Conservation (phyloP, 306 rosid species). For the Vicia sativa region DNA sequence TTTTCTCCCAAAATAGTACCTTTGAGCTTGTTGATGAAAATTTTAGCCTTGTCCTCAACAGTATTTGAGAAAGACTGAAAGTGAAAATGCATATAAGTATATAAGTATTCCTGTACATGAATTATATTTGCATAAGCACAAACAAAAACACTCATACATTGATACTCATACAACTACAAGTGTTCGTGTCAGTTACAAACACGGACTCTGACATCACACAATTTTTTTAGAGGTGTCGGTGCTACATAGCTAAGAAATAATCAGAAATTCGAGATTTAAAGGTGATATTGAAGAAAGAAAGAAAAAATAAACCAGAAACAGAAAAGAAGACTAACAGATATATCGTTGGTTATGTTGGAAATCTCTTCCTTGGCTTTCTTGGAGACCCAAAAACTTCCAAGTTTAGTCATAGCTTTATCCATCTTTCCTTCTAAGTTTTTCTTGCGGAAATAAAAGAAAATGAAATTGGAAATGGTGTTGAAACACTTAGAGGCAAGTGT, state of each 20-base stretch:
- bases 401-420: conserved; percentile 48
- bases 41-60: conserved; percentile 86
- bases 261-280: conserved; percentile 10
- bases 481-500: background rate
- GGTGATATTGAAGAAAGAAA: background rate
- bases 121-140: background rate
- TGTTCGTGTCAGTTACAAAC: no score
- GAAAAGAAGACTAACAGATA: conserved; percentile 38
- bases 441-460: conserved; percentile 20
- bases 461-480: conserved; percentile 18
- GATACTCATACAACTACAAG: no score
- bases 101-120: conserved; percentile 4
- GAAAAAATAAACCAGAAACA: background rate
- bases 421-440: conserved; percentile 27
- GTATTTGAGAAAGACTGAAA: conserved; percentile 73
- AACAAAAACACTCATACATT: no score
- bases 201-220: no score
- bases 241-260: background rate
- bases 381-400: conserved; percentile 54
- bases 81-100: background rate
- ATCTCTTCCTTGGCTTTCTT: conserved; percentile 54
- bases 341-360: conserved; percentile 43
- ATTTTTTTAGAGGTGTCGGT: no score
- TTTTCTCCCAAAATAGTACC: conserved; percentile 41
- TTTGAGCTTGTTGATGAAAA: conserved; percentile 79